These are phyloP conservation scores for Penicillium hordei DNA, from an alignment of 2,329 filamentous ascomycete species.

Conservation along the genomic window DNA sequence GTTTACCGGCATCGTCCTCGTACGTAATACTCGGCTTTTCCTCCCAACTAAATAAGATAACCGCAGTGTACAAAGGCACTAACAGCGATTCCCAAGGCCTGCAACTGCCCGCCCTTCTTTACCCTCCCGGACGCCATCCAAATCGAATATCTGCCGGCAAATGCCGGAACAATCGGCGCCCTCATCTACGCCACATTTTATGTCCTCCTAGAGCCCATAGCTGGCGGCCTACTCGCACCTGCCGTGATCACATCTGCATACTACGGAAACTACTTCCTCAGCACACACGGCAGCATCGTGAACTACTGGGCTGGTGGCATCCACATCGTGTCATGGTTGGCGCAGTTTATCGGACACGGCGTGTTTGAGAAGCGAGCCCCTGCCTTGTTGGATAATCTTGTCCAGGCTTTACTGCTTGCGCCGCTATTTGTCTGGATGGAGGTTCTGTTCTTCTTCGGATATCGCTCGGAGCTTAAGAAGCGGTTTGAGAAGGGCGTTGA, in stretches of 20 bases:
- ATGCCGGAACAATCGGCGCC: conserved; percentile 58
- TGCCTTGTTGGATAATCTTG: conserved; percentile 83
- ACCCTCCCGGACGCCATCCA: conserved; percentile 55
- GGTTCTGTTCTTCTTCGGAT: conserved; percentile 84
- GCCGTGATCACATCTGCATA: conserved; percentile 75
- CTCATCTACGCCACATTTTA: conserved; percentile 75
- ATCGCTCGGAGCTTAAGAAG: conserved; percentile 80
- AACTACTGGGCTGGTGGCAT: conserved; percentile 67
- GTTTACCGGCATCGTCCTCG: conserved; percentile 59
- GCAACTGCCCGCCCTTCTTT: conserved; percentile 55
- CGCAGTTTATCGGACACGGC: conserved; percentile 90
- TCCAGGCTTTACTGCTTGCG: conserved; percentile 88
- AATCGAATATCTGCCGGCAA: conserved; percentile 59
- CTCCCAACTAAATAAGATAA: background rate
- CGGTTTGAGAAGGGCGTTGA: conserved; percentile 75
- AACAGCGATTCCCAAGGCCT: conserved; percentile 44
- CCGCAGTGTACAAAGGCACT: background rate
- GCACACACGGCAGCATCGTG: conserved; percentile 59
- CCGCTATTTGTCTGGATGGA: conserved; percentile 98
- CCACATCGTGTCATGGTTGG: conserved; percentile 75
- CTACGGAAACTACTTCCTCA: conserved; percentile 70
- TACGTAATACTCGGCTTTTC: conserved; percentile 39
- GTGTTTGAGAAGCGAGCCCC: conserved; percentile 84
- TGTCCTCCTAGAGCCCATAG: conserved; percentile 89
- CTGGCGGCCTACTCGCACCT: conserved; percentile 73